These are phyloP conservation scores for Prosopis cineraria DNA, from an alignment of 306 rosid species.

Conservation along the genomic window DNA sequence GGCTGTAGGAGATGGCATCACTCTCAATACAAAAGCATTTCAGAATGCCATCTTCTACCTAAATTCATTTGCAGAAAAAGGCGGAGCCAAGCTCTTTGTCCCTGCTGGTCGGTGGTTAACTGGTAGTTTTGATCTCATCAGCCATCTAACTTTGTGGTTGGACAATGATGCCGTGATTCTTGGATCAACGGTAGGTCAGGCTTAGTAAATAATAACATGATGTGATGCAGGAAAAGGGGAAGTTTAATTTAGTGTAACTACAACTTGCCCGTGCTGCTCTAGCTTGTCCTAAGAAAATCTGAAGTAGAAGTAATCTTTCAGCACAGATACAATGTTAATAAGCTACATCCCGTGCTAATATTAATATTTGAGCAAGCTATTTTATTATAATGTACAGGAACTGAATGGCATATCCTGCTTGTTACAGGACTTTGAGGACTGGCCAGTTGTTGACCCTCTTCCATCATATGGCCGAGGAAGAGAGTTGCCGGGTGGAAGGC, in stretches of 20 bases:
- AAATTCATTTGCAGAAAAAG: constrained; percentile 73
- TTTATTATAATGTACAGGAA: background rate
- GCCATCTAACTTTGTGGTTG: constrained; percentile 79
- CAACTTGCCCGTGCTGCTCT: background rate
- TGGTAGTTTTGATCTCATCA: constrained; percentile 87
- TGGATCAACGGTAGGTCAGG: constrained; percentile 64
- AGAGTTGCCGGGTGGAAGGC: constrained; percentile 85
- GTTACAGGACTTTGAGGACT: constrained; percentile 61
- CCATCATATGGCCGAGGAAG: constrained; percentile 95
- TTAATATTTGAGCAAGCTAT: constrained; percentile 16
- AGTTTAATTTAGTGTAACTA: background rate
- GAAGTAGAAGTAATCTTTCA: constrained; percentile 12
- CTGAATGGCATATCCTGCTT: constrained; percentile 32
- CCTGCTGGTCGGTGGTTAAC: constrained; percentile 84
- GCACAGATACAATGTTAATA: background rate
- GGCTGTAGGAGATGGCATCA: constrained; percentile 79
- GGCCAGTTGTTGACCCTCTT: constrained; percentile 82
- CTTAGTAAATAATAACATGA: constrained; percentile 18
- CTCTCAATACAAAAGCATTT: constrained; percentile 83
- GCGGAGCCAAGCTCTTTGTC: constrained; percentile 86
- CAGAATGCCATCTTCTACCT: constrained; percentile 86
- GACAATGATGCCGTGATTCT: constrained; percentile 71
- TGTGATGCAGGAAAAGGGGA: background rate
- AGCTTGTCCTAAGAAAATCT: background rate
- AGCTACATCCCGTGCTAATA: background rate